Base-by-base conservation (phyloP, 78 protist genomes). In the Protostelium mycophagum region DNA sequence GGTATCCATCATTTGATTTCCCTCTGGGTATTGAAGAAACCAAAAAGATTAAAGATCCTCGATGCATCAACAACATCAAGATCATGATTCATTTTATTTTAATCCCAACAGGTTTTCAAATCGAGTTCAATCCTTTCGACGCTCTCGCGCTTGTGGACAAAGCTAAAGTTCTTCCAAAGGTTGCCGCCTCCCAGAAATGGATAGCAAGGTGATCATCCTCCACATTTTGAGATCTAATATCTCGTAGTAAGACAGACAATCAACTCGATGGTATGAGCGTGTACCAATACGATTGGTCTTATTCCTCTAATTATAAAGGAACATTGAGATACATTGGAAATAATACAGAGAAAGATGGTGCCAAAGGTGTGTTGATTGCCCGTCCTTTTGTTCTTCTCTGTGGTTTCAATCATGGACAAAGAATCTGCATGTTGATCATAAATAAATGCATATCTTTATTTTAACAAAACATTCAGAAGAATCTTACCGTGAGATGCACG, bases 211-310 rank as follows among this genome's bases (percentile, higher is more conserved):
- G 36, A 51, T 87, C 0, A 93, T 88, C 73, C 38, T 86, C 38
- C 35, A 34, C 0, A 73, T 28, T 1, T 63, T 85, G 38, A 83
- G 88, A 88, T 34, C 88, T 51, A 16, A 51, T 51, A 51, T 51
- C 37, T 36, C 86, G 37, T 16, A 34, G 51, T 10, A 0, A 36
- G 0, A 84, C 85, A n/a, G 84, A 85, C 37, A 85, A 89, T 0
- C 1, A 0, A 36, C 0, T 1, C 34, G 25, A 85, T 36, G 0
- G 0, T n/a, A 0, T 85, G 34, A 29, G 39, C 23, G 88, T 86
- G 37, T 29, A 28, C 38, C 36, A 90, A 63, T 95, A 83, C 35
- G 97, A 95, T n/a, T 95, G 97, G 97, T 92, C 97, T 0, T 95
- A 36, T 85, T 63, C 90, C 0, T 86, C 93, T 38, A 84, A 90